A percentile compares a stretch with the other conserved stretches of the same genome.
phyloP scores from a whole-genome alignment of 176 grass and related monocot species.

The Avena sativa region DNA sequence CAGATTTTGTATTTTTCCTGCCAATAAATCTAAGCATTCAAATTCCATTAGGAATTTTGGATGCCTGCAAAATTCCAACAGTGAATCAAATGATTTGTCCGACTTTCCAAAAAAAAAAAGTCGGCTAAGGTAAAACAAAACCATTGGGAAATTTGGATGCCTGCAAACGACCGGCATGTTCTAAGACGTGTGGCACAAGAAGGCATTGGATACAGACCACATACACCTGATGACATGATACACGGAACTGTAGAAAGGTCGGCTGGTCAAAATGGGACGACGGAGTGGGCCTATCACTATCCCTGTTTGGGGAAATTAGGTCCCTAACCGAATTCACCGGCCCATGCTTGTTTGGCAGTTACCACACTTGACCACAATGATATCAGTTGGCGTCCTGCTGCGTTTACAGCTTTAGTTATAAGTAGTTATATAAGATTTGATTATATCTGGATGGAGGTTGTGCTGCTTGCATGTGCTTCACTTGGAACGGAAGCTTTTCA shows the following conservation, averaged over 20 bases:
- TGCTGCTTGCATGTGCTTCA: constrained; percentile 36
- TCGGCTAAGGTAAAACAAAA: too few relatives aligned
- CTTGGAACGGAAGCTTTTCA: constrained; percentile 46
- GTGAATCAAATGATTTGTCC: too few relatives aligned
- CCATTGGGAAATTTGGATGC: neutral
- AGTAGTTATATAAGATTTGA: neutral
- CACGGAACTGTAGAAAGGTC: neutral
- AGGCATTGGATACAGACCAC: neutral
- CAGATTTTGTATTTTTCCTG: too few relatives aligned
- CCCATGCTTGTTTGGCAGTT: constrained; percentile 1
- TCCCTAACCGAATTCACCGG: constrained; percentile 30
- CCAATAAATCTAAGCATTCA: too few relatives aligned
- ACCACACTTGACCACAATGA: neutral
- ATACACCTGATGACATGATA: constrained; percentile 7
- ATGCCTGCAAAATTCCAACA: too few relatives aligned
- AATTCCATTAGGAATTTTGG: too few relatives aligned
- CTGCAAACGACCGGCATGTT: neutral
- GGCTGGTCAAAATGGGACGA: neutral
- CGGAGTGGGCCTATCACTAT: constrained; percentile 1
- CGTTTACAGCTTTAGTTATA: neutral
- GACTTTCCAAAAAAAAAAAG: too few relatives aligned
- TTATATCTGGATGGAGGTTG: neutral
- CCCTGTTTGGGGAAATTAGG: constrained; percentile 57
- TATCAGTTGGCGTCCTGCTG: neutral
- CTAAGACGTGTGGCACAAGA: neutral